Conservation (phyloP, 1,284 basidiomycete species). For the Malassezia obtusa region DNA sequence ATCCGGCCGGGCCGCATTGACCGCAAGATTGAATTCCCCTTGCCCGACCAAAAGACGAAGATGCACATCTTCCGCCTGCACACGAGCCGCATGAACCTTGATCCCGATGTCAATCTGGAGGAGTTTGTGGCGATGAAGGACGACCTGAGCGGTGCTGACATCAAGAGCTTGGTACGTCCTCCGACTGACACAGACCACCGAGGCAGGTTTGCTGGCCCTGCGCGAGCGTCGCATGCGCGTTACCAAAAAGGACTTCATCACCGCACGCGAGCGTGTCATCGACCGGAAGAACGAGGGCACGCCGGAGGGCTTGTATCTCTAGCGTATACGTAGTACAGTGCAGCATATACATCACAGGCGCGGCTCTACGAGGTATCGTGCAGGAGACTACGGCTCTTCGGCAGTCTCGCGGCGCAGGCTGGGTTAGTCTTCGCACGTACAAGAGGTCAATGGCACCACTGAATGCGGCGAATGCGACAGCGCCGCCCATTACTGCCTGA, state of each 20-base stretch:
- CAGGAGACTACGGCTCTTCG: conserved; percentile 22
- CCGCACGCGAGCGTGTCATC: conserved; percentile 43
- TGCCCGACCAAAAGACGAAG: conserved; percentile 46
- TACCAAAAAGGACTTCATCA: conserved; percentile 58
- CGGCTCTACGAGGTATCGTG: neutral
- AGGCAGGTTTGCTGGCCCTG: conserved; percentile 86
- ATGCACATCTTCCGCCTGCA: conserved; percentile 92
- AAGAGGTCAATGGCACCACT: conserved; percentile 44
- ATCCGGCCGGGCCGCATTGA: conserved; percentile 99
- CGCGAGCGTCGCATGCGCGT: conserved; percentile 94
- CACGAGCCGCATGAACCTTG: conserved; percentile 87
- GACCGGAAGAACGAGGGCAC: conserved; percentile 45
- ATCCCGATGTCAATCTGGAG: conserved; percentile 85
- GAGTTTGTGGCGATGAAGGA: conserved; percentile 95
- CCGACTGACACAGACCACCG: conserved; percentile 54
- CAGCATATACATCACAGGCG: neutral
- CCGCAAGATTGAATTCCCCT: conserved; percentile 66
- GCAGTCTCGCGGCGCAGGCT: conserved; percentile 32
- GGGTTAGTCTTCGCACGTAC: conserved; percentile 17
- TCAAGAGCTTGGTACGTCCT: conserved; percentile 66
- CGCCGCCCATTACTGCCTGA: conserved; percentile 40
- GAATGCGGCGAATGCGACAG: conserved; percentile 44
- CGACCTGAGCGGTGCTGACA: conserved; percentile 90
- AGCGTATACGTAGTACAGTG: neutral
- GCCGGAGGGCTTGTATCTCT: conserved; percentile 37